phyloP scores from a whole-genome alignment of 2,329 filamentous ascomycete genomes.

The Fusarium pininemorale region DNA sequence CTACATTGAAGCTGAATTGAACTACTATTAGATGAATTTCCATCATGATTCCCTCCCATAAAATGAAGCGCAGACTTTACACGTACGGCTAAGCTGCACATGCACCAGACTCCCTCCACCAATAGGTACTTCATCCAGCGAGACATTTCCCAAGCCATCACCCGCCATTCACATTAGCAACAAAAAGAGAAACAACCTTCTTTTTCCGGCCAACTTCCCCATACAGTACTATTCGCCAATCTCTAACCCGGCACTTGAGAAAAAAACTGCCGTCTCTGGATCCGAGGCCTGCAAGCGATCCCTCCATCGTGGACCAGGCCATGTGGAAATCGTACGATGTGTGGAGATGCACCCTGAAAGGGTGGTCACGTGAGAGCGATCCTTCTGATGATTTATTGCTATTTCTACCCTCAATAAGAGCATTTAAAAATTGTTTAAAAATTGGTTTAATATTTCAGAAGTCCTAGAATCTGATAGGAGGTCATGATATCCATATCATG shows the following conservation, averaged over 20 bases:
- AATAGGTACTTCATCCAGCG: not conserved
- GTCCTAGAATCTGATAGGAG: rapidly evolving
- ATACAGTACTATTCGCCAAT: not conserved
- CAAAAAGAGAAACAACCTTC: not conserved
- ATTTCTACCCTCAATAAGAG: not conserved
- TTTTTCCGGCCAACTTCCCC: not conserved
- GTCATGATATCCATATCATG: rapidly evolving
- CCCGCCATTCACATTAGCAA: not conserved
- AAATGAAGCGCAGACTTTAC: too few species aligned
- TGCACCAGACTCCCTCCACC: not conserved
- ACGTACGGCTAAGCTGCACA: too few species aligned
- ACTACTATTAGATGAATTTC: too few species aligned
- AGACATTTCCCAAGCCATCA: not conserved
- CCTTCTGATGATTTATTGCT: not conserved
- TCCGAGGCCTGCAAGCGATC: slow-evolving; percentile 10
- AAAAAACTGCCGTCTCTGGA: not conserved
- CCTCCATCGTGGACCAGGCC: slow-evolving; percentile 10
- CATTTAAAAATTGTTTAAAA: not conserved
- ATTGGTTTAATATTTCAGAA: rapidly evolving
- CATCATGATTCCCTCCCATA: too few species aligned
- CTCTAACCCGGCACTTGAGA: not conserved
- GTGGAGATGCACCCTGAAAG: slow-evolving; percentile 27
- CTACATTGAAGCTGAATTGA: not conserved
- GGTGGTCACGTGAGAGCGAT: slow-evolving; percentile 25
- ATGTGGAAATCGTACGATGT: slow-evolving; percentile 39